Percentiles rank a stretch among this genome's conserved stretches.
Evolutionary conservation across 257 asterid species (phyloP).

Genomic region (Gardenia jasminoides): DNA sequence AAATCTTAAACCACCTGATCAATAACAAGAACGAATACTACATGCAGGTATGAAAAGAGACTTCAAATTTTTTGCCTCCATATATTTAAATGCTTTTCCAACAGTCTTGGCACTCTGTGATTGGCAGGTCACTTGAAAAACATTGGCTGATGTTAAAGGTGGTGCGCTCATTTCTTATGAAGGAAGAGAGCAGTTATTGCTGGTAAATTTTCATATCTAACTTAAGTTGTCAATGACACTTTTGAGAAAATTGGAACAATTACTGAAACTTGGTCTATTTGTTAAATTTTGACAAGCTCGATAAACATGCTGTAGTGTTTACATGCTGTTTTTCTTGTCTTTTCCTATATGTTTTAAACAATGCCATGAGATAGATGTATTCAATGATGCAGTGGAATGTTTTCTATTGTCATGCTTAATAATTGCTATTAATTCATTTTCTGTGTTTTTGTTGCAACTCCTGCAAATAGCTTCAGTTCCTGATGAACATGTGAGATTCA

Average conservation of each 20-base stretch:
- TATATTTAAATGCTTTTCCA: neutral
- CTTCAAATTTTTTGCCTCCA: conserved; percentile 6
- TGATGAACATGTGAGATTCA: conserved; percentile 76
- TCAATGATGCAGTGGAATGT: neutral
- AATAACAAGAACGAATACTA: conserved; percentile 86
- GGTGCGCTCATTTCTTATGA: conserved; percentile 94
- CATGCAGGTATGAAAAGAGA: conserved; percentile 75
- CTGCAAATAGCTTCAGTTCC: conserved; percentile 98
- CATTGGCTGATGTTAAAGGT: conserved; percentile 97
- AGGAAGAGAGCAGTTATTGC: conserved; percentile 84
- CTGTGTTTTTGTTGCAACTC: conserved; percentile 63
- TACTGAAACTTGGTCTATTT: neutral
- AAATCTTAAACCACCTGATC: conserved; percentile 83
- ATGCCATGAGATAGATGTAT: neutral
- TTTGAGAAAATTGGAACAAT: neutral
- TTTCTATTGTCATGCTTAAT: neutral
- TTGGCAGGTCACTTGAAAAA: conserved; percentile 95
- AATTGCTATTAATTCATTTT: conserved; percentile 17
- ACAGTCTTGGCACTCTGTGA: conserved; percentile 8
- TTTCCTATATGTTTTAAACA: neutral
- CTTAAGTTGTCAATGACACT: neutral
- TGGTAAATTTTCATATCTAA: neutral
- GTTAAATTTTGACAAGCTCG: neutral
- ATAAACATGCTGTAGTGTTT: neutral
- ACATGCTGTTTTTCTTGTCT: neutral